phyloP scores from a whole-genome alignment of 2,329 filamentous ascomycete species.

The Pseudogymnoascus sp. region DNA sequence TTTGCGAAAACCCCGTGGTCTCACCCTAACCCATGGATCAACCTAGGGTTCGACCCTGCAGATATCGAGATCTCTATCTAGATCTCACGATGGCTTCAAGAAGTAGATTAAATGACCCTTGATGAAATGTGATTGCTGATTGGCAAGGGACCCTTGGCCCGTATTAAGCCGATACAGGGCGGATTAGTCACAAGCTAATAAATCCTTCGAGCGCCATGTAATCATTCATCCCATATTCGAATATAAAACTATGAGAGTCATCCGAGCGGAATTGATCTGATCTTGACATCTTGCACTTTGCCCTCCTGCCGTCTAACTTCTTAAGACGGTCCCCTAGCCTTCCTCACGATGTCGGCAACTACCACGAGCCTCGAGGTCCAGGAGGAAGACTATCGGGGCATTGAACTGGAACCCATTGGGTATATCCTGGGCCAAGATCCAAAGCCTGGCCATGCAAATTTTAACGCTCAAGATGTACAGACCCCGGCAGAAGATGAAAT shows the following conservation, averaged over 20 bases:
- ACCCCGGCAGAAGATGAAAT: slow-evolving; percentile 1
- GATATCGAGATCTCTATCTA: no score
- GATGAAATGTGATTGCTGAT: background rate
- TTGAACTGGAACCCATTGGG: slow-evolving; percentile 14
- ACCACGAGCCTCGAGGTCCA: background rate
- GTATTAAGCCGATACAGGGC: background rate
- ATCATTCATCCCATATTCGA: background rate
- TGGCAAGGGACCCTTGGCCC: background rate
- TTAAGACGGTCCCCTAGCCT: background rate
- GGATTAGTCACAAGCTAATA: background rate
- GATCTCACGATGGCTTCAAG: background rate
- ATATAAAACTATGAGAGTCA: background rate
- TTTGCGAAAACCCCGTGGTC: background rate
- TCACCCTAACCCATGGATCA: background rate
- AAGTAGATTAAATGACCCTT: background rate
- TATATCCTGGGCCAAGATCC: background rate
- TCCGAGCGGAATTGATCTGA: background rate
- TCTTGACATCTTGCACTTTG: background rate
- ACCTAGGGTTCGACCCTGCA: background rate
- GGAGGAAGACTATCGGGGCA: background rate
- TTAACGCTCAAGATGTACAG: background rate
- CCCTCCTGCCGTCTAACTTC: background rate
- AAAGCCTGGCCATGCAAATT: background rate
- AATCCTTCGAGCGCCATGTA: background rate
- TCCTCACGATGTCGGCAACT: background rate